Conservation (phyloP, 768 basidiomycete species). For the Tylopilus intermedius region DNA sequence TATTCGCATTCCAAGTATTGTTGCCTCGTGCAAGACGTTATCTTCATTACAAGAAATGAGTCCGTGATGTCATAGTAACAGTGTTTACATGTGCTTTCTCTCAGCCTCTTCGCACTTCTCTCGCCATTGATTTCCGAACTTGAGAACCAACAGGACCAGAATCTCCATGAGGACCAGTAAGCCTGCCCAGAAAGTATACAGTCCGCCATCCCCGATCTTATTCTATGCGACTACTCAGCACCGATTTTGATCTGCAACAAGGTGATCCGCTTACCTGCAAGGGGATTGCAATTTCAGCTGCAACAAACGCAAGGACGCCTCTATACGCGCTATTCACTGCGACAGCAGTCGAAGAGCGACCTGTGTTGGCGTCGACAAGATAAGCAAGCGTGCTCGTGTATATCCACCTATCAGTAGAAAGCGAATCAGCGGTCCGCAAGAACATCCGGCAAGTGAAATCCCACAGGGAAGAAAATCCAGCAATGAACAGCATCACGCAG, state of each 20-base stretch:
- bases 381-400: constrained; percentile 74
- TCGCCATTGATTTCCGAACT: constrained; percentile 60
- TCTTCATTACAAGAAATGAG: background rate
- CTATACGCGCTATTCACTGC: constrained; percentile 75
- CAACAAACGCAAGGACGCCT: constrained; percentile 62
- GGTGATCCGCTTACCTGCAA: constrained; percentile 39
- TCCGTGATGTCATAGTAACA: background rate
- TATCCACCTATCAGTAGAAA: constrained; percentile 37
- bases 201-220: constrained; percentile 27
- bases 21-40: background rate
- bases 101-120: constrained; percentile 44
- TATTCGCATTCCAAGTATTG: background rate
- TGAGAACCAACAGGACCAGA: constrained; percentile 53
- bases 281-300: constrained; percentile 74
- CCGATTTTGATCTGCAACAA: background rate
- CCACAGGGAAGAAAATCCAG: constrained; percentile 56
- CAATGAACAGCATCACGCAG: constrained; percentile 65
- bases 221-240: constrained; percentile 8
- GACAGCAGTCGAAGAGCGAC: constrained; percentile 72
- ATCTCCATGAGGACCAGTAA: constrained; percentile 49
- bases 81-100: constrained; percentile 5
- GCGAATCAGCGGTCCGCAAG: background rate
- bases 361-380: constrained; percentile 80
- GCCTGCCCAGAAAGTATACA: constrained; percentile 41
- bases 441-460: background rate